Evolutionary conservation across 768 basidiomycete species (phyloP), one percentile per base, ranked within the genome.

Genomic region (Termitomyces sp.): DNA sequence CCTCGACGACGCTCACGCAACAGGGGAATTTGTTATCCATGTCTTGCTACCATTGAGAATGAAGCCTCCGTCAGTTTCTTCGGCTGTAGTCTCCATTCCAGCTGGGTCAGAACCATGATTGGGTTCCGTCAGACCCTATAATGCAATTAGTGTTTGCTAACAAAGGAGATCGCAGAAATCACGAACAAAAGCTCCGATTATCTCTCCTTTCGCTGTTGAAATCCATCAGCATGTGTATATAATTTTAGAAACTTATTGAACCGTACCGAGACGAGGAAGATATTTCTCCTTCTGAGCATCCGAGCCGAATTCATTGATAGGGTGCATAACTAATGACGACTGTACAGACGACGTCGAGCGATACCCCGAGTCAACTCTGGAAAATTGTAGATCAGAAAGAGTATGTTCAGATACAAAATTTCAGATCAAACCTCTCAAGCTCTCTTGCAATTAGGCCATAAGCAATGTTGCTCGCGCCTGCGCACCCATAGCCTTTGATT

Each of bases 61-160:
- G 73, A 88, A 98, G 4, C 94, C 94, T 12, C 94, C 93, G 57
- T 89, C 89, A 0, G 81, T 80, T 72, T 97, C 93, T 63, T 85
- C 86, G 11, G 94, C 96, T 32, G 83, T 88, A 1, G 96, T 97
- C 69, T 96, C 92, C 96, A 98, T 98, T n/a, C 89, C 87, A n/a
- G 88, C 89, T 15, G 96, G 96, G 68, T 98, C 96, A 2, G 96
- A 98, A 29, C 96, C 96, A 70, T 97, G 94, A 67, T 98, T 94
- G 0, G 96, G 93, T 75, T 98, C 96, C 0, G 96, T 98, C 47
- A 98, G 77, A 34, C 96, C 95, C 95, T 96, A 61, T 34, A 32
- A 46, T 46, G 43, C 36, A 15, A 52, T 55, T 10, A 37, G 43
- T 47, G 56, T 60, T 47, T 57, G 20, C 15, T 57, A 20, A 4